These are phyloP conservation scores for Rhizopogon vinicolor DNA, from an alignment of 768 basidiomycete genomes.

Conservation along the genomic window DNA sequence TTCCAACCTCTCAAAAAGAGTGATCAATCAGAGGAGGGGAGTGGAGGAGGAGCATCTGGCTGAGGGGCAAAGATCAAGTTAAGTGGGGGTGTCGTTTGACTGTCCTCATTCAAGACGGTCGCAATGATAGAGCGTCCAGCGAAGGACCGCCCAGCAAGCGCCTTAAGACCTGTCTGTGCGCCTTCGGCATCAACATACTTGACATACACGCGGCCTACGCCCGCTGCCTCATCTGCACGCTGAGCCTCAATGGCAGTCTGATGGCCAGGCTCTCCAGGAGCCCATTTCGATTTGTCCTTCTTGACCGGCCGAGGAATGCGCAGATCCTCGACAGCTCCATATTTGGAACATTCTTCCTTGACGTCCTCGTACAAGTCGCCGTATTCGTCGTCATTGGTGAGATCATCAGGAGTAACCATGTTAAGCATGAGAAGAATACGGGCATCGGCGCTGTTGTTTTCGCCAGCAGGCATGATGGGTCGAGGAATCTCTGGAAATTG, in stretches of 20 bases:
- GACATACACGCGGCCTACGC: constrained; percentile 95
- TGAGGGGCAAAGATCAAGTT: constrained; percentile 81
- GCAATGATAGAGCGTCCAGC: constrained; percentile 86
- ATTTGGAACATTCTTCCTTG: constrained; percentile 82
- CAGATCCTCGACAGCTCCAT: constrained; percentile 79
- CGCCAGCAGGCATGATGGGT: constrained; percentile 85
- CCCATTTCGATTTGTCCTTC: constrained; percentile 81
- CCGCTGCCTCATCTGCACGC: constrained; percentile 80
- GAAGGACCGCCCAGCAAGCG: constrained; percentile 86
- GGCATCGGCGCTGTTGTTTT: constrained; percentile 52
- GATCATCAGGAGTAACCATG: constrained; percentile 95
- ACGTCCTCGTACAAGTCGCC: constrained; percentile 93
- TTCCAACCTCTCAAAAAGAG: constrained; percentile 7
- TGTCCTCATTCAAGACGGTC: constrained; percentile 77
- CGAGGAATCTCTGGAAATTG: constrained; percentile 81
- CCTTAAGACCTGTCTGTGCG: constrained; percentile 72
- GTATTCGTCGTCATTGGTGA: constrained; percentile 88
- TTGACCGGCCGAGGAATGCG: constrained; percentile 87
- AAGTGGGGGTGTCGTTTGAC: constrained; percentile 79
- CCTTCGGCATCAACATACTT: constrained; percentile 63
- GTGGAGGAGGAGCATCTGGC: constrained; percentile 76
- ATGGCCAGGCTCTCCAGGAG: constrained; percentile 51
- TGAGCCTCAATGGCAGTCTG: constrained; percentile 63
- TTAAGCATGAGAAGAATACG: constrained; percentile 96
- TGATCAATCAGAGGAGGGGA: constrained; percentile 38